phyloP scores from a whole-genome alignment of 192 early-diverging fungal species.

The Backusella liffmaniae region DNA sequence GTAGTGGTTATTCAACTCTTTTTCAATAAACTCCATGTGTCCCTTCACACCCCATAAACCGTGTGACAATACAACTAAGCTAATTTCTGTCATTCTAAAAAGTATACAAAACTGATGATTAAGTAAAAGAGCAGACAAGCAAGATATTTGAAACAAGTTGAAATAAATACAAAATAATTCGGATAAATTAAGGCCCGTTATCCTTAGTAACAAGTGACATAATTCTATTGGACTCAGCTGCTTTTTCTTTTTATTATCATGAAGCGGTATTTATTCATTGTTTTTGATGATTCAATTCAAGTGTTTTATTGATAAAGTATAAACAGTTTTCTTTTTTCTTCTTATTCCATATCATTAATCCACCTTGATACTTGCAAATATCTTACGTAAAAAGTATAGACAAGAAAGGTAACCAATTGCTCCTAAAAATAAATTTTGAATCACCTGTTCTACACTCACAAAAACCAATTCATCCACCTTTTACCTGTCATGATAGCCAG shows the following conservation, averaged over 20 bases:
- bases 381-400: conserved; percentile 74
- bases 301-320: too few species aligned
- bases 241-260: too few species aligned
- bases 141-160: neutral
- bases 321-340: too few species aligned
- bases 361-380: conserved; percentile 85
- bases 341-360: conserved; percentile 44
- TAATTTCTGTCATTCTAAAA: neutral
- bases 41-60: conserved; percentile 7
- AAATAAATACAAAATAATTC: neutral
- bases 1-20: neutral
- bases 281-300: too few species aligned
- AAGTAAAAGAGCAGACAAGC: too few species aligned
- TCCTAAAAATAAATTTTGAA: neutral
- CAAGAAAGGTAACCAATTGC: conserved; percentile 80
- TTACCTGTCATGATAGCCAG: conserved; percentile 75
- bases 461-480: neutral
- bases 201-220: too few species aligned
- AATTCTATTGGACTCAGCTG: too few species aligned
- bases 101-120: too few species aligned
- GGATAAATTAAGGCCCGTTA: too few species aligned
- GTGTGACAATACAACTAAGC: neutral
- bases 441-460: neutral
- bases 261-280: too few species aligned
- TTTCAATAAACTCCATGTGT: conserved; percentile 16